These are phyloP conservation scores for Cytospora schulzeri DNA, from an alignment of 2,329 filamentous ascomycete genomes.

Conservation along the genomic window DNA sequence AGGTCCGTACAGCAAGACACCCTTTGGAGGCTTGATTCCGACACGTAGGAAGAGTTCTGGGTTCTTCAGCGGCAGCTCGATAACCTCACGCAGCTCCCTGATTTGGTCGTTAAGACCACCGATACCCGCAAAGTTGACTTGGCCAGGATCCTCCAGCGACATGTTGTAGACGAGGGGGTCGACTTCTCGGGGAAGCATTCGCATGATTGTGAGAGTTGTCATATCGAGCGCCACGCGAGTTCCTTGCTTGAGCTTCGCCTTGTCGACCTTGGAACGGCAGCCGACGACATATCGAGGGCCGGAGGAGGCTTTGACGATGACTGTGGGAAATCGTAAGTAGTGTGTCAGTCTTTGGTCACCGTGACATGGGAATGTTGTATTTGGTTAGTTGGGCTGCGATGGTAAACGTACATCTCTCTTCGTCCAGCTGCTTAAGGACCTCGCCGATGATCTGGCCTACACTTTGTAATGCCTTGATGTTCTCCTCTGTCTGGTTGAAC, in stretches of 20 bases:
- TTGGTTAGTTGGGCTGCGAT: neutral
- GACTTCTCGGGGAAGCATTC: constrained; percentile 97
- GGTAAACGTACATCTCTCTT: constrained; percentile 83
- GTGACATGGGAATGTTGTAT: constrained; percentile 30
- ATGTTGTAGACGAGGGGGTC: constrained; percentile 99
- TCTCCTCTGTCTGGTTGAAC: constrained; percentile 96
- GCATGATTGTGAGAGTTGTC: constrained; percentile 99
- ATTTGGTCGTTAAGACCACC: constrained; percentile 98
- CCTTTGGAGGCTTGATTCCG: constrained; percentile 98
- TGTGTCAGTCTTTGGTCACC: neutral
- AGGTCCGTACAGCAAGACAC: constrained; percentile 92
- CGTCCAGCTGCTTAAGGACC: constrained; percentile 97
- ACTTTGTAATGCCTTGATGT: constrained; percentile 98
- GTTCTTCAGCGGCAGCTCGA: constrained; percentile 97
- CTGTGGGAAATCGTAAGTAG: constrained; percentile 48
- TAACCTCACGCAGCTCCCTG: constrained; percentile 93
- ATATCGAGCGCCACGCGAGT: constrained; percentile 97
- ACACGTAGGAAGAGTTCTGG: constrained; percentile 96
- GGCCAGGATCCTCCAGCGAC: constrained; percentile 96
- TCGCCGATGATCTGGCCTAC: constrained; percentile 99
- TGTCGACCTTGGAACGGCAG: constrained; percentile 98
- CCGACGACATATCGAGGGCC: constrained; percentile 97
- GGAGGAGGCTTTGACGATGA: constrained; percentile 97
- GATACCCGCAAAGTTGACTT: constrained; percentile 97
- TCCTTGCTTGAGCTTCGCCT: constrained; percentile 94